Base-by-base conservation (phyloP, 179 eudicot species). In the Actinidia chinensis region DNA sequence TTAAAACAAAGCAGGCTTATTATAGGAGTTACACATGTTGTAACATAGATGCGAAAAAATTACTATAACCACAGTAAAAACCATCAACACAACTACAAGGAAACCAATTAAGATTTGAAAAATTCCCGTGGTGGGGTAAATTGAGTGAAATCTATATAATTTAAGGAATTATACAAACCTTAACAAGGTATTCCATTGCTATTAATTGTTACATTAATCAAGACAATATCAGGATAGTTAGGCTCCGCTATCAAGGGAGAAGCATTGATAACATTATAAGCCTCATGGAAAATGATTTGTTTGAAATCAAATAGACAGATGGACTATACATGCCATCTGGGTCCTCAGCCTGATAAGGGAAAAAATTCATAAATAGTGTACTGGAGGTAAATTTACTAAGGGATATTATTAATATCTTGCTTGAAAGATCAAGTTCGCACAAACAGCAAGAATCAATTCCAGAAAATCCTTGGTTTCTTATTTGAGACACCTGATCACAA, bases 201-300 rank as follows among this genome's bases (percentile, higher is more conserved):
- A 71, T 78, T 72, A 73, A 54, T 74, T 60, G 79, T 78, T 54
- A 69, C 75, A 84, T 86, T 87, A 54, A 95, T 82, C n/a, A n/a
- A n/a, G n/a, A n/a, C n/a, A n/a, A n/a, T n/a, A n/a, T n/a, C 92
- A 81, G 80, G 87, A 77, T 81, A 85, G 80, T 90, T 93, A 76
- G 90, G 91, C 80, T 86, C 97, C 78, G 79, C 85, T 73, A 85
- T 86, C 73, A 91, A 84, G 46, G 79, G n/a, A 68, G 73, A 71
- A 69, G 85, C 79, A 36, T 3, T 36, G n/a, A 36, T 36, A 36
- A 36, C 40, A 79, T 86, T 82, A 77, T 84, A 76, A 55, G 95
- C 96, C 88, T 95, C 98, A 33, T 76, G 90, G 76, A 95, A 95
- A 63, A 95, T 92, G 77, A 86, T 80, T n/a, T 90, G 83, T 74